These are phyloP conservation scores for Tagetes patula DNA, from an alignment of 129 eudicot species.

Conservation along the genomic window DNA sequence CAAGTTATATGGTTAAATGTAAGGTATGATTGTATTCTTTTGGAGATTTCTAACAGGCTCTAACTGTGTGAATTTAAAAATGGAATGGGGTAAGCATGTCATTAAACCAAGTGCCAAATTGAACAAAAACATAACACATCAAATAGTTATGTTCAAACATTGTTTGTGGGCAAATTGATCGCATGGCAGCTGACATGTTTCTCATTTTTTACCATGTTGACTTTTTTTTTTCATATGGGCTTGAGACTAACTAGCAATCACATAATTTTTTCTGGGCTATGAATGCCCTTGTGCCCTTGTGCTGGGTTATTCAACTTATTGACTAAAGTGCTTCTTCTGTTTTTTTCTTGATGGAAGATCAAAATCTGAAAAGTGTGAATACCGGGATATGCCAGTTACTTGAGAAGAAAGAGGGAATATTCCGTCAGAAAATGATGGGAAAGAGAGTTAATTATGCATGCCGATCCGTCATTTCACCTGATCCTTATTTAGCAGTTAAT, in stretches of 20 bases:
- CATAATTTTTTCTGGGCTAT: background rate
- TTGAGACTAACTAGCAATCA: background rate
- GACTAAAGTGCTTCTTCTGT: slow-evolving; percentile 12
- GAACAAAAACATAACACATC: background rate
- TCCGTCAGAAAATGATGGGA: slow-evolving; percentile 99
- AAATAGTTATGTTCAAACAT: background rate
- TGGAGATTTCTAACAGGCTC: background rate
- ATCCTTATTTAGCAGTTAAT: slow-evolving; percentile 93
- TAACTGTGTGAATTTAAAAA: background rate
- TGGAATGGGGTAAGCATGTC: background rate
- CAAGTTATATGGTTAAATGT: background rate
- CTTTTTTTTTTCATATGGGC: background rate
- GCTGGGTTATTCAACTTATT: slow-evolving; percentile 12
- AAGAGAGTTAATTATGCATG: slow-evolving; percentile 94
- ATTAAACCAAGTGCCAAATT: background rate
- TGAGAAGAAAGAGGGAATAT: slow-evolving; percentile 97
- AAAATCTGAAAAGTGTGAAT: slow-evolving; percentile 43
- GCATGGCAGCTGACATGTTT: background rate
- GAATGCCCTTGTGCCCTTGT: background rate
- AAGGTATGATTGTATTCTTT: background rate
- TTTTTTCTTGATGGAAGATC: slow-evolving; percentile 44
- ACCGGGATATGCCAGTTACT: slow-evolving; percentile 86
- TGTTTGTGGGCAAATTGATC: background rate
- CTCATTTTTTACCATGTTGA: background rate
- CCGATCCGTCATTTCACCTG: slow-evolving; percentile 96